Evolutionary conservation across 1,139 yeast genomes (phyloP), one percentile per base, ranked within the genome.

Genomic region (Debaryomyces coudertii): DNA sequence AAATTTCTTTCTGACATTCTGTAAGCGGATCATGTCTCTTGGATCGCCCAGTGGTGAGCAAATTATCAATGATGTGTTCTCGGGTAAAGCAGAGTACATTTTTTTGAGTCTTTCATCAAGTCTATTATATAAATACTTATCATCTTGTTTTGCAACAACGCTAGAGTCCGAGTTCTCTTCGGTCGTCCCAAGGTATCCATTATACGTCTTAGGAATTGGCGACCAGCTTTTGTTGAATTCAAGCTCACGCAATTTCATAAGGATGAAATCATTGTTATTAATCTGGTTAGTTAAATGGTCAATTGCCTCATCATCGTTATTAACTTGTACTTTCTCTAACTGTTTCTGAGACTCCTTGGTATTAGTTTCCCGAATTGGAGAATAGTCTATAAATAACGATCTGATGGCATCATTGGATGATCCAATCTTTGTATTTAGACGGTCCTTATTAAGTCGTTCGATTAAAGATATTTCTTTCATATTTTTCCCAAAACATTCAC

Each of bases 41-140:
- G 85, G 82, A 53, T 82, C 79, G 2, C 92, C 90, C 46, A 79
- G 71, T 1, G 87, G 88, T 0, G 90, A 76, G 55, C 81, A 71
- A 1, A 90, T 61, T 0, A 90, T 66, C 28, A 92, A 57, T 22
- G 85, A 66, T 0, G 95, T 77, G 40, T 82, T 75, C 1, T 69
- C 65, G 0, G 96, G 90, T 18, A 87, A 58, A 2, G 61, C 52
- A 0, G 71, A 66, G 56, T 85, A 82, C 4, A 92, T 66, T 34
- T 62, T 61, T 8, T 63, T 53, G 12, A 92, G 55, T 36, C 85
- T 66, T 2, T 56, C 51, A 53, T 80, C 77, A 9, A 85, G 58
- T 7, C 62, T 57, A 5, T 37, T 34, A 39, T 66, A 62, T 29
- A 70, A 62, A 27, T 24, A 18, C 7, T 8, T 16, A 34, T 57